Base-by-base conservation (phyloP, 1,139 yeast genomes). In the Hansenula sp. region DNA sequence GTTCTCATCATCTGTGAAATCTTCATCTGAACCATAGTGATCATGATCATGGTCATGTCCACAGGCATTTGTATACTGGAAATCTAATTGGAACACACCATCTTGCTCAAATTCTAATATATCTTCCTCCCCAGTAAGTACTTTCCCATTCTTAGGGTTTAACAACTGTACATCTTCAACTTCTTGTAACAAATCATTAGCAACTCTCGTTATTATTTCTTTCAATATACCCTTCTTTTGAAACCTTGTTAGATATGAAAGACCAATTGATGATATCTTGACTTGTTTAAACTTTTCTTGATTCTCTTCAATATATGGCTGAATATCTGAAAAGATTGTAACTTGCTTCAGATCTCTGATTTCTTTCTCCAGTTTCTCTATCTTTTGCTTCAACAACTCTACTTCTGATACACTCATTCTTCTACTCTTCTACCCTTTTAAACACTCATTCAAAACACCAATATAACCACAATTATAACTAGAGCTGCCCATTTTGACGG, bases 1-100 rank as follows among this genome's bases (percentile, higher is more conserved):
- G 36, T 51, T 49, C 19, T 49, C 57, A 38, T 53, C 57, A 33
- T 52, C 56, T 10, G 47, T 46, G 32, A 47, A 51, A 11, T 53
- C 56, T 9, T 47, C 51, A 17, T 45, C 47, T 9, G 44, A 45
- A 31, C 33, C 47, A 28, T 40, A 44, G 31, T 40, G 40, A 19
- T 34, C 41, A 32, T 45, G 44, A 18, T 34, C 36, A 37, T 47
- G 45, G 12, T 36, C 40, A 26, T 44, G 47, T 6, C 36, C 39
- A 40, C 44, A 40, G 11, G 30, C 37, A 21, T 31, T 35, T 6
- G 39, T 37, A 27, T 45, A 51, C 21, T 47, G 48, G 44, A 53
- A 53, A 30, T 41, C 56, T 19, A 53, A 28, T 10, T 40, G 39
- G 18, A 50, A 42, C 14, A 43, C 44, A 10, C 44, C 47, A 13